phyloP scores from a whole-genome alignment of 345 rosid species.

The Erucastrum elatum region DNA sequence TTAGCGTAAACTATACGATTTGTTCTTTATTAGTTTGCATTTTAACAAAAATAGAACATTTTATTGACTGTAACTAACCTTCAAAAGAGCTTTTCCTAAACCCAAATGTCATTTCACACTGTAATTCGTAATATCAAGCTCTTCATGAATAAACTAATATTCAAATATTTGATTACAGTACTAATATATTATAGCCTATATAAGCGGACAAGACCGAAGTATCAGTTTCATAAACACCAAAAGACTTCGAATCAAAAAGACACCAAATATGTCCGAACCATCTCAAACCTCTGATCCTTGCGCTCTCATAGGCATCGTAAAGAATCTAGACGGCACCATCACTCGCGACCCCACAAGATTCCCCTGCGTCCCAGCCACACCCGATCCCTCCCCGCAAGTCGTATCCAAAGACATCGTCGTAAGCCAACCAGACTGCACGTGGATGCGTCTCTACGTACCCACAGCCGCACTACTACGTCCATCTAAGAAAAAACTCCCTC shows the following conservation, averaged over 20 bases:
- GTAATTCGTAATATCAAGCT: no score
- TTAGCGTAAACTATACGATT: no score
- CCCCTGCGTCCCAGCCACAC: background rate
- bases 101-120: background rate
- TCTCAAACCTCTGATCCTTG: background rate
- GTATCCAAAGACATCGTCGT: background rate
- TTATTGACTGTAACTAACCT: background rate
- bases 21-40: background rate
- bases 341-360: background rate
- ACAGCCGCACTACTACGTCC: background rate
- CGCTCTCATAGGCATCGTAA: background rate
- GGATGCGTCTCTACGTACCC: background rate
- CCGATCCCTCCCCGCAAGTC: background rate
- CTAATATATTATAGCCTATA: background rate
- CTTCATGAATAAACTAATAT: no score
- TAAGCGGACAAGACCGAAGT: background rate
- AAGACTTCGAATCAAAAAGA: background rate
- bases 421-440: background rate
- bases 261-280: background rate
- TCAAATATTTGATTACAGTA: no score
- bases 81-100: background rate
- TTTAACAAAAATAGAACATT: background rate
- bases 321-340: background rate
- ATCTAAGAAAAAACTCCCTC: background rate
- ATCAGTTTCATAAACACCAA: background rate